These are phyloP conservation scores for Pochonia chlamydosporia DNA, from an alignment of 2,329 filamentous ascomycete genomes.

Conservation along the genomic window DNA sequence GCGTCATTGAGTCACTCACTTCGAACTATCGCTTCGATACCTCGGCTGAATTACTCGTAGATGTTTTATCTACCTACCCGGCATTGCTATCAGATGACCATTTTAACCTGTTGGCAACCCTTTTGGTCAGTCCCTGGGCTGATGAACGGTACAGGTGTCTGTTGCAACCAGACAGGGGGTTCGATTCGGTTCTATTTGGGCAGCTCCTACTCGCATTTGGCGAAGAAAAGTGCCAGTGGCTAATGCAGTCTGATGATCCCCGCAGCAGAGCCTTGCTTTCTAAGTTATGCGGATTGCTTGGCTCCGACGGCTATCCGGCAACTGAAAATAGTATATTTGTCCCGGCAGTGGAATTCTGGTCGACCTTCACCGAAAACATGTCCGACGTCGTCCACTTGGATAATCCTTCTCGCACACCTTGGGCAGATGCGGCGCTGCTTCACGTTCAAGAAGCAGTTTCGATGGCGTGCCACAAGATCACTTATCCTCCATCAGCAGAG, in stretches of 20 bases:
- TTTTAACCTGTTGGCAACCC: constrained; percentile 48
- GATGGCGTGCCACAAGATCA: constrained; percentile 62
- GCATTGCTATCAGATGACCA: constrained; percentile 56
- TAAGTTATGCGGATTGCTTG: constrained; percentile 59
- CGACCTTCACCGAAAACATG: constrained; percentile 65
- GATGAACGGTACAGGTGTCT: constrained; percentile 49
- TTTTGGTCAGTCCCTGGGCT: constrained; percentile 58
- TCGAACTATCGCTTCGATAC: constrained; percentile 52
- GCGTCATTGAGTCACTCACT: constrained; percentile 55
- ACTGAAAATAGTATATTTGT: constrained; percentile 72
- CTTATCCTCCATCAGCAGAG: constrained; percentile 54
- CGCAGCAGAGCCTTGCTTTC: constrained; percentile 48
- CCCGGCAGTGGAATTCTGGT: constrained; percentile 75
- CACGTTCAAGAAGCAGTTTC: constrained; percentile 60
- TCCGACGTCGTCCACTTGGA: constrained; percentile 51
- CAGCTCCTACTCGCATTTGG: constrained; percentile 64
- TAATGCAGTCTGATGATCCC: constrained; percentile 48
- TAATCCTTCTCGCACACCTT: constrained; percentile 39
- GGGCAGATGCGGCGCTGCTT: constrained; percentile 52
- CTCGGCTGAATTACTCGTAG: constrained; percentile 58
- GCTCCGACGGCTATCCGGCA: constrained; percentile 59
- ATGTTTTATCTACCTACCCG: constrained; percentile 59
- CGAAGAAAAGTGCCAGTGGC: constrained; percentile 55
- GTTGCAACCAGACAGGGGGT: constrained; percentile 54
- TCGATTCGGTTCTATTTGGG: constrained; percentile 60